Percentiles rank a stretch among this genome's conserved stretches.
Conservation (phyloP, 2,329 filamentous ascomycete species). For the Furcasterigmium sp. region DNA sequence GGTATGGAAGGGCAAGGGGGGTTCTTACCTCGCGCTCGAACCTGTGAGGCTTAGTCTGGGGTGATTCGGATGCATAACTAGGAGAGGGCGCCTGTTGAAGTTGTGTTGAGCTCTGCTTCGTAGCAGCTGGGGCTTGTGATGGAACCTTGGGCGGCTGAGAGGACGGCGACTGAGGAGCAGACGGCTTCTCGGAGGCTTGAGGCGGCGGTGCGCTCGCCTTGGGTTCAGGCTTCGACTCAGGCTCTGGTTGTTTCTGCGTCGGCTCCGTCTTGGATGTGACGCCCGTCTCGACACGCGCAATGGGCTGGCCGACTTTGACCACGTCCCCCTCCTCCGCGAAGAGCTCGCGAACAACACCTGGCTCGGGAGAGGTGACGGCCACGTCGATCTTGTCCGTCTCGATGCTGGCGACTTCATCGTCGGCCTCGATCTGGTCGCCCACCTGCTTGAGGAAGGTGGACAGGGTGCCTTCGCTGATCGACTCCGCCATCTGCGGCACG, state of each 20-base stretch:
- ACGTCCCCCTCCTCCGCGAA: slow-evolving; percentile 24
- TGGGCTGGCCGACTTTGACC: slow-evolving; percentile 23
- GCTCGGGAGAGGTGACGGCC: slow-evolving; percentile 20
- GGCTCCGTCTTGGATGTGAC: not conserved
- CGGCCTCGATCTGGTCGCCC: slow-evolving; percentile 21
- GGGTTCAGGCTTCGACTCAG: slow-evolving; percentile 1
- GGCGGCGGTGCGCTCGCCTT: no score
- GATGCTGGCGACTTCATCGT: slow-evolving; percentile 25
- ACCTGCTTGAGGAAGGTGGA: slow-evolving; percentile 19
- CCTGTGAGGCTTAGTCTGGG: not conserved
- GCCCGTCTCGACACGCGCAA: slow-evolving; percentile 22
- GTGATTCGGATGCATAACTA: no score
- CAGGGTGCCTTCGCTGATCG: slow-evolving; percentile 24
- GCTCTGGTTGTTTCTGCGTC: not conserved
- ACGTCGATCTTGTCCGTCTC: slow-evolving; percentile 28
- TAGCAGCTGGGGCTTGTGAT: not conserved
- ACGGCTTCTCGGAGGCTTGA: no score
- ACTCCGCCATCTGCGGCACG: slow-evolving; percentile 26
- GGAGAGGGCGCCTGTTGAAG: no score
- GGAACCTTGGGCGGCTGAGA: not conserved
- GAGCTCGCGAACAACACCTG: slow-evolving; percentile 19
- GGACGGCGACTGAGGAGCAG: no score
- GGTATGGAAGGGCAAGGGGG: not conserved
- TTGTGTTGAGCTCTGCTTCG: no score
- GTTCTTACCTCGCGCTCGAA: slow-evolving; percentile 1